Base-by-base conservation (phyloP, 495 filamentous ascomycete genomes). In the Apodospora peruviana region DNA sequence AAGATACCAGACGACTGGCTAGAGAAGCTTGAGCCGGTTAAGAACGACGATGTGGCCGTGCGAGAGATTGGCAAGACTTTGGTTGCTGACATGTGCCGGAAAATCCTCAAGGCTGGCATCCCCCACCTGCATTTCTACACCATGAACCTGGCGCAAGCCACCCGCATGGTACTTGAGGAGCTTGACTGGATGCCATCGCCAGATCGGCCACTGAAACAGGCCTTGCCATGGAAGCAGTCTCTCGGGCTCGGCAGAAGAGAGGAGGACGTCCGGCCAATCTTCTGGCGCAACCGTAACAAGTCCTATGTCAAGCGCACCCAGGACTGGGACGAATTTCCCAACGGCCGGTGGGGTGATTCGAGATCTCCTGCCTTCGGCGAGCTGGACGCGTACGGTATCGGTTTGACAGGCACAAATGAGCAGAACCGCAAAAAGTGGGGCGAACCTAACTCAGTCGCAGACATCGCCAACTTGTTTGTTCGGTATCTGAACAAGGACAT, bases 241-340 rank as follows among this genome's bases (percentile, higher is more conserved):
- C 84, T 96, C 36, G 91, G 82, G 41, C 76, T 95, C 43, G 90
- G 88, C 25, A 85, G 94, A 20, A 79, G 91, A 51, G 84, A 83
- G 22, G 94, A 99, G 71, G 95, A 97, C 62, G 94, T 99, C 38
- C 90, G 94, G 38, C 94, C 94, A 5, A 95, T 99, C 59, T 99
- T 97, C 79, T 99, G 94, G 94, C 84, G 91, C 50, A 95, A 97
- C 71, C 84, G 94, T 20, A 91, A 96, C 61, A 87, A 90, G 46
- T 95, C 90, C 2, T 99, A 99, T 58, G 83, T 99, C 23, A 83
- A 84, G 29, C 88, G 94, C 43, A 99, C 94, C 4, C 90, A 96
- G 62, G 91, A 96, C 55, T 99, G 94, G 94, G 94, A 99, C 56
- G 94, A 99, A 62, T 99, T 95, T 59, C 94, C 94, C 38, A 99